A percentile compares a stretch with the other conserved stretches of the same genome.
phyloP scores from a whole-genome alignment of 2,329 filamentous ascomycete species.

The Grosmannia clavigera region DNA sequence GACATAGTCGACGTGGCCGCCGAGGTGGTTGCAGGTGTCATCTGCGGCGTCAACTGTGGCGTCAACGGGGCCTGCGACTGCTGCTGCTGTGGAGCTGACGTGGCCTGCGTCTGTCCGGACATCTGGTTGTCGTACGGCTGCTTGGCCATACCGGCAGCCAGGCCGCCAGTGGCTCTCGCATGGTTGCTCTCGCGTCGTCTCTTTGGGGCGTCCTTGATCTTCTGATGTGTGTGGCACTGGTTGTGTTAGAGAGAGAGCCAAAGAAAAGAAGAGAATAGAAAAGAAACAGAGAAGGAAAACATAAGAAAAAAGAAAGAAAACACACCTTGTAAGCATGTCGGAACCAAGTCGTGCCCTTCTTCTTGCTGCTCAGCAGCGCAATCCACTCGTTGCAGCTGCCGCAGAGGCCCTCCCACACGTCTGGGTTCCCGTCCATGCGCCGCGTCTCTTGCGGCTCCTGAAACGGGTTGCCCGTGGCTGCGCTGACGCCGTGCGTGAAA shows the following conservation, averaged over 20 bases:
- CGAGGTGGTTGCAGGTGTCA: not conserved
- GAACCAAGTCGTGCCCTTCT: slow-evolving; percentile 89
- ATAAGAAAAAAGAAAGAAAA: not conserved
- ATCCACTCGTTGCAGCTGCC: slow-evolving; percentile 73
- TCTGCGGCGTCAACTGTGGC: slow-evolving; percentile 29
- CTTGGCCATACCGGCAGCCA: not conserved
- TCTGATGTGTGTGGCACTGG: slow-evolving; percentile 59
- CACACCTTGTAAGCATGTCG: slow-evolving; percentile 74
- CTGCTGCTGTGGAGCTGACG: not conserved
- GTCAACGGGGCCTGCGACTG: slow-evolving; percentile 20
- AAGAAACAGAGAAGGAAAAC: not conserved
- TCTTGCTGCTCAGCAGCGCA: slow-evolving; percentile 71
- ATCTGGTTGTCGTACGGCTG: not conserved
- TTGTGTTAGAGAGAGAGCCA: not conserved
- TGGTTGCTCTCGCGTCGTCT: slow-evolving; percentile 51
- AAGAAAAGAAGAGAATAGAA: not conserved
- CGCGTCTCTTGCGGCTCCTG: slow-evolving; percentile 64
- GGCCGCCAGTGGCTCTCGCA: slow-evolving; percentile 20
- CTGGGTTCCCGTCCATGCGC: slow-evolving; percentile 67
- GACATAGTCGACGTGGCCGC: slow-evolving; percentile 12
- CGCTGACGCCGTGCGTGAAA: slow-evolving; percentile 78
- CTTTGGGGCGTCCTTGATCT: slow-evolving; percentile 60
- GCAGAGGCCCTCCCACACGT: slow-evolving; percentile 72
- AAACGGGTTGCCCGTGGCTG: slow-evolving; percentile 66
- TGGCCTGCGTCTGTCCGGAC: not conserved